These are phyloP conservation scores for Candida germanica DNA, from an alignment of 805 yeast species.

Conservation along the genomic window DNA sequence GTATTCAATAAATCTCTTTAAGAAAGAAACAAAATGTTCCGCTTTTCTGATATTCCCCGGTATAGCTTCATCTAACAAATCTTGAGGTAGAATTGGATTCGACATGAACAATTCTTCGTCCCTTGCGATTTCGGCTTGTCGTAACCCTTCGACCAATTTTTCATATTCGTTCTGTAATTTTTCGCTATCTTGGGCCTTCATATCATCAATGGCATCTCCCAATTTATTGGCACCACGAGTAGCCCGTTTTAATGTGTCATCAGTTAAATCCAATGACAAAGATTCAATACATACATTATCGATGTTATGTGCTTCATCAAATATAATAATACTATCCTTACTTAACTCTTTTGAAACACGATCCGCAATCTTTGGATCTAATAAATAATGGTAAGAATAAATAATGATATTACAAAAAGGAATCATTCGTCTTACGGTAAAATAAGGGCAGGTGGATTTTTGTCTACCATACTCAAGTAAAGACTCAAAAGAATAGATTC, in stretches of 20 bases:
- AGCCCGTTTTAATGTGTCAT: slow-evolving; percentile 82
- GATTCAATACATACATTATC: slow-evolving; percentile 99
- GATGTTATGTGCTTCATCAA: slow-evolving; percentile 98
- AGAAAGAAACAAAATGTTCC: slow-evolving; percentile 91
- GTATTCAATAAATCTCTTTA: slow-evolving; percentile 90
- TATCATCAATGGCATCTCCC: slow-evolving; percentile 78
- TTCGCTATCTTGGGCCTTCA: slow-evolving; percentile 76
- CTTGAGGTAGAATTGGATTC: slow-evolving; percentile 83
- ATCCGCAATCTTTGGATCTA: slow-evolving; percentile 96
- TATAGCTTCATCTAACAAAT: slow-evolving; percentile 83
- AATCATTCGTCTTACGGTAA: slow-evolving; percentile 97
- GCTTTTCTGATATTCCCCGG: slow-evolving; percentile 98
- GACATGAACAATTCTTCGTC: slow-evolving; percentile 71
- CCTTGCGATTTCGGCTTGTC: slow-evolving; percentile 70
- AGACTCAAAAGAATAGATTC: slow-evolving; percentile 92
- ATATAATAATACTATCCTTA: slow-evolving; percentile 88
- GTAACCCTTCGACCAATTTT: slow-evolving; percentile 81
- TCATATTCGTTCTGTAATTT: slow-evolving; percentile 89
- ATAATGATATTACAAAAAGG: slow-evolving; percentile 90
- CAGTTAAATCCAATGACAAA: slow-evolving; percentile 85
- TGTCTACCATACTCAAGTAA: slow-evolving; percentile 73
- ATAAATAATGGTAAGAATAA: slow-evolving; percentile 91
- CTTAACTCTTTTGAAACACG: slow-evolving; percentile 90
- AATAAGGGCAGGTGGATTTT: slow-evolving; percentile 89
- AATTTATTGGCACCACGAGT: slow-evolving; percentile 80